Base-by-base conservation (phyloP, 164 flowering plant genomes). In the Sextonia rubra region DNA sequence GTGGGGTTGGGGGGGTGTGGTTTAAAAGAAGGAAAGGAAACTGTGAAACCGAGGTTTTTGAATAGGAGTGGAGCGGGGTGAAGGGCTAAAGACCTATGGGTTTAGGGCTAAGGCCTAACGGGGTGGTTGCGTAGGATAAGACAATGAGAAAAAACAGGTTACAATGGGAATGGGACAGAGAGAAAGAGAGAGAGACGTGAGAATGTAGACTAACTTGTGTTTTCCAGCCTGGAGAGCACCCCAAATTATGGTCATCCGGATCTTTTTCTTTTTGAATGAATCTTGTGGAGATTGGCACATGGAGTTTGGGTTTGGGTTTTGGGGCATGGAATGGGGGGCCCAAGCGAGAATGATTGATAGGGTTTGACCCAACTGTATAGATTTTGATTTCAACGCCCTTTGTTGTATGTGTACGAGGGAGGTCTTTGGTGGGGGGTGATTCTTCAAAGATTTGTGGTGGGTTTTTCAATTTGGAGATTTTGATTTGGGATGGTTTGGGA, bases 381-480 rank as follows among this genome's bases (percentile, higher is more conserved):
- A 32, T 1, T 32, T 32, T 0, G 9, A 32, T 32, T 0, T 0
- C 2, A 1, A 0, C 4, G 37, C 6, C 8, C 0, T 0, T 4
- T 32, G 7, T 4, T 30, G 0, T 0, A 4, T 6, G 6, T 30
- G 6, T 30, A 30, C 0, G 6, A 30, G 37, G 0, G 37, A 30
- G 37, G 37, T 30, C n/a, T 30, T 30, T 30, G 8, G 8, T 32
- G 37, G 8, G 8, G 4, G 37, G 8, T 32, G 37, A 8, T 32
- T 32, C 7, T 32, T 32, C 0, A 32, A 5, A 32, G 8, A 32
- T 32, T 32, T 32, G 37, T 32, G 37, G 8, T 32, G 37, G 37
- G 4, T 32, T 5, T 32, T 5, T 32, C 4, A 32, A 0, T 32
- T 32, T 32, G 0, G 4, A 3, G 8, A 32, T 3, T 37, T 7